Percentiles rank a stretch among this genome's conserved stretches.
phyloP scores from a whole-genome alignment of 345 rosid genomes.

The Citrus sp. region DNA sequence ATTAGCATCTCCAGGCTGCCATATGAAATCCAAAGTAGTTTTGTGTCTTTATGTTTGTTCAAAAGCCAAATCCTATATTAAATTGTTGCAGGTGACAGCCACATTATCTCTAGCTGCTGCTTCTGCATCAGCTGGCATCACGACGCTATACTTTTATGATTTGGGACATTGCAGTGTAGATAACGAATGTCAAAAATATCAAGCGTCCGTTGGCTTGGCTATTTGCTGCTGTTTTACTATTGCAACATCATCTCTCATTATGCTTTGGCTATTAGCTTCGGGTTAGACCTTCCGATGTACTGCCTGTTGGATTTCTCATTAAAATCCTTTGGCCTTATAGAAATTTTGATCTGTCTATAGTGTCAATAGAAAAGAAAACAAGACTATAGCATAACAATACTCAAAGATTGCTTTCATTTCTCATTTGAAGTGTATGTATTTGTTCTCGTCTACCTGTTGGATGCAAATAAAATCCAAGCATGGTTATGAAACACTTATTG shows the following conservation, averaged over 20 bases:
- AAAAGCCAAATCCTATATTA: neutral
- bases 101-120: conserved; percentile 72
- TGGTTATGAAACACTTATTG: neutral
- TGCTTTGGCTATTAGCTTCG: conserved; percentile 71
- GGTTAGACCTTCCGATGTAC: conserved; percentile 28
- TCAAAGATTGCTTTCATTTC: neutral
- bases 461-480: neutral
- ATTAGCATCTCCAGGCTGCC: neutral
- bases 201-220: conserved; percentile 65
- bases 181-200: conserved; percentile 61
- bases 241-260: conserved; percentile 62
- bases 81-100: conserved; percentile 55
- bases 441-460: neutral
- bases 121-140: conserved; percentile 61
- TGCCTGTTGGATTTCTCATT: neutral
- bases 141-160: conserved; percentile 54
- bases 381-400: neutral
- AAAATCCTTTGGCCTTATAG: neutral
- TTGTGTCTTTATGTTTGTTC: neutral
- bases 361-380: conserved; percentile 20
- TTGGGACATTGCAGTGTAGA: conserved; percentile 41
- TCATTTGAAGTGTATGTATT: neutral
- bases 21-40: neutral
- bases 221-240: conserved; percentile 67
- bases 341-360: conserved; percentile 10